These are phyloP conservation scores for Mycosphaerella arachidis DNA, from an alignment of 2,329 filamentous ascomycete species.

Conservation along the genomic window DNA sequence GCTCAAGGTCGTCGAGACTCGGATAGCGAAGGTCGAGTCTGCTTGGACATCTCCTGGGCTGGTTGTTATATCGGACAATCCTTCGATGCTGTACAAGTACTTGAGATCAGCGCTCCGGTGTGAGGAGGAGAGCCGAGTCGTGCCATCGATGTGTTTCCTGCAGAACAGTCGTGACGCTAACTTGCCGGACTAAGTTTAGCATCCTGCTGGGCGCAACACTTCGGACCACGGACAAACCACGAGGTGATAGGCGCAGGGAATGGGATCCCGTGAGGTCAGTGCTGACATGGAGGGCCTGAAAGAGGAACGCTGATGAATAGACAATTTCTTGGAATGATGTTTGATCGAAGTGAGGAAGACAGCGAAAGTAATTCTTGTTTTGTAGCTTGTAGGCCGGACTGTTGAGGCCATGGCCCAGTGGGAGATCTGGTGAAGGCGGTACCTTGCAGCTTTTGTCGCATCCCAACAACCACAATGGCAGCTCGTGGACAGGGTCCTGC, in stretches of 20 bases:
- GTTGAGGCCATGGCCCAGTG: not conserved
- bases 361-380: not conserved
- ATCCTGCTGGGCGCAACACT: not conserved
- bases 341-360: not conserved
- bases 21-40: not conserved
- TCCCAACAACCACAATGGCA: constrained; percentile 11
- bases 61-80: not conserved
- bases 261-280: not conserved
- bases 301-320: not conserved
- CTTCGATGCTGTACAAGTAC: not conserved
- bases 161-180: not conserved
- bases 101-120: not conserved
- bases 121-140: not conserved
- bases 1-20: not conserved
- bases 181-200: constrained; percentile 2
- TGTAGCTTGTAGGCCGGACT: not conserved
- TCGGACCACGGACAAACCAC: constrained; percentile 1
- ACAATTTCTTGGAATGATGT: not conserved
- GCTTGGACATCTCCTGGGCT: not conserved
- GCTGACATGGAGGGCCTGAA: not conserved
- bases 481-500: constrained; percentile 11
- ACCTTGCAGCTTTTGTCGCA: constrained; percentile 8
- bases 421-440: not conserved
- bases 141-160: not conserved
- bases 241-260: not conserved